Conservation (phyloP, 192 early-diverging fungal species). For the Coemansia sp. region DNA sequence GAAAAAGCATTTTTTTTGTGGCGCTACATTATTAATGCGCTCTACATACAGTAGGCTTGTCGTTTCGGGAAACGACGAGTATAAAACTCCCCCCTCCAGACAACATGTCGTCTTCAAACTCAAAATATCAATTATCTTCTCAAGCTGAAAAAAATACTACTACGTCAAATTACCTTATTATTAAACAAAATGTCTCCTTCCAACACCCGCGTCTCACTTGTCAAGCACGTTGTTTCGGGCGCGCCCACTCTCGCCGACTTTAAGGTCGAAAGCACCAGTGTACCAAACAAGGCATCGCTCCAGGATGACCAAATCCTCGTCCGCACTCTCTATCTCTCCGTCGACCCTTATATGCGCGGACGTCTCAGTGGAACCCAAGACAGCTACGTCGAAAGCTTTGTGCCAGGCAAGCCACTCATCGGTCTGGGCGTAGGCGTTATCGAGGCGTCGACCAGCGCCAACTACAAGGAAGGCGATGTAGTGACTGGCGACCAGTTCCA, state of each 20-base stretch:
- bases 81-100: background rate
- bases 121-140: background rate
- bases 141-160: background rate
- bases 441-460: conserved; percentile 60
- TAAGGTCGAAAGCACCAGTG: conserved; percentile 15
- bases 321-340: conserved; percentile 66
- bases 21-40: conserved; percentile 1
- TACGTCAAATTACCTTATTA: too few species aligned
- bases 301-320: conserved; percentile 44
- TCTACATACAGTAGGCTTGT: background rate
- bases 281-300: conserved; percentile 27
- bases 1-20: background rate
- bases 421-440: conserved; percentile 62
- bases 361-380: conserved; percentile 64
- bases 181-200: conserved; percentile 15
- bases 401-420: conserved; percentile 55
- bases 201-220: conserved; percentile 23
- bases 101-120: background rate
- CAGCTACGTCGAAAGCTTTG: conserved; percentile 65
- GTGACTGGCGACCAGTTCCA: conserved; percentile 77
- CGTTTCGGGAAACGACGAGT: background rate
- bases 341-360: conserved; percentile 76
- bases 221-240: conserved; percentile 18
- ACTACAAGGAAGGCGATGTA: conserved; percentile 70
- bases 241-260: conserved; percentile 34